Evolutionary conservation across 257 asterid species (phyloP).

Genomic region (Solanum tarijense): DNA sequence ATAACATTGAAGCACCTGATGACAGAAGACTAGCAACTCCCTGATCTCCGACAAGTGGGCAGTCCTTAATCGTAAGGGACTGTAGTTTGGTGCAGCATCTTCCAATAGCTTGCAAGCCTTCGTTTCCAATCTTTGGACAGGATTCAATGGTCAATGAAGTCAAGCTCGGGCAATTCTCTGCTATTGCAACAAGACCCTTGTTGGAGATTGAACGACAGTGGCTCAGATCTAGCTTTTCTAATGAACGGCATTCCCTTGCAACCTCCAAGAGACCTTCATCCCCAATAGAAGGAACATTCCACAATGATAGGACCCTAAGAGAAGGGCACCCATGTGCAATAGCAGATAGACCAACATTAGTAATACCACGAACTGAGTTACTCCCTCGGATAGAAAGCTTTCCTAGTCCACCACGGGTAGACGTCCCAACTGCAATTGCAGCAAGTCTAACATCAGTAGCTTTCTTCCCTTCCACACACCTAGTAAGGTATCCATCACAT

Average conservation of each 20-base stretch:
- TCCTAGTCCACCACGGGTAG: constrained; percentile 14
- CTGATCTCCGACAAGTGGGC: constrained; percentile 6
- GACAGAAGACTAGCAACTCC: constrained; percentile 3
- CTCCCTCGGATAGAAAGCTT: constrained; percentile 8
- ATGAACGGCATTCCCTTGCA: constrained; percentile 4
- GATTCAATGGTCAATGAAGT: constrained; percentile 6
- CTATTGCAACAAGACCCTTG: constrained; percentile 5
- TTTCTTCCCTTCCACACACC: constrained; percentile 12
- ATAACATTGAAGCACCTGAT: constrained; percentile 2
- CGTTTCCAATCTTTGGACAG: neutral
- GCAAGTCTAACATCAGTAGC: constrained; percentile 10
- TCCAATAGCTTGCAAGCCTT: constrained; percentile 9
- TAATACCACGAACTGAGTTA: neutral
- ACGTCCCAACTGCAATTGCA: constrained; percentile 9
- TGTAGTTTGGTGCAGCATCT: constrained; percentile 1
- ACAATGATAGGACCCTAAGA: constrained; percentile 10
- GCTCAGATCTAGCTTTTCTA: constrained; percentile 10
- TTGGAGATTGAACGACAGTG: constrained; percentile 6
- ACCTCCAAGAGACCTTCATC: constrained; percentile 8
- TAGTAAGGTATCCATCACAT: constrained; percentile 11
- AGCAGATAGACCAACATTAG: constrained; percentile 1
- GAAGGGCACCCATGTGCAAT: constrained; percentile 14
- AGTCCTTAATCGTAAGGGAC: constrained; percentile 6
- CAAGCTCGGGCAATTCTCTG: constrained; percentile 7
- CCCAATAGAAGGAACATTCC: constrained; percentile 7